Percentiles rank a stretch among this genome's conserved stretches.
Evolutionary conservation across 2,329 filamentous ascomycete genomes (phyloP).

Genomic region (Colletotrichum sp.): DNA sequence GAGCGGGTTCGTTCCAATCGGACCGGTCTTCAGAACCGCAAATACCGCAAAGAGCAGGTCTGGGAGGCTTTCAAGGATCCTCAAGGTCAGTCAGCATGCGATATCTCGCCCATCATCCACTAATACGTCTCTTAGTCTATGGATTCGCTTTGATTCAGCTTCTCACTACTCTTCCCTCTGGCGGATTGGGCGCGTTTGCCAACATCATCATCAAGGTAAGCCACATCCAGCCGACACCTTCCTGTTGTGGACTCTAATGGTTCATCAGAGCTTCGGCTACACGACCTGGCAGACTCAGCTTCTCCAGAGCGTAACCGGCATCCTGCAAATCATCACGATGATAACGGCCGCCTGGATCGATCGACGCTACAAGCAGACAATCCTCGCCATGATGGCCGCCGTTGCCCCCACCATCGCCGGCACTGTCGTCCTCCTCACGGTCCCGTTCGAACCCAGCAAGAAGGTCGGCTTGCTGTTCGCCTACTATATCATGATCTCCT

Average conservation of each 20-base stretch:
- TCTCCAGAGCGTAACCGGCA: slow-evolving; percentile 75
- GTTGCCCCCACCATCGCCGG: slow-evolving; percentile 59
- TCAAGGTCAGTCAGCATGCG: background rate
- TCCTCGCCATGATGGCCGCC: slow-evolving; percentile 68
- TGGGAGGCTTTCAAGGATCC: slow-evolving; percentile 40
- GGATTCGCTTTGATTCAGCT: slow-evolving; percentile 69
- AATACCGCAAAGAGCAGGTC: slow-evolving; percentile 38
- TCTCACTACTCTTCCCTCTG: slow-evolving; percentile 75
- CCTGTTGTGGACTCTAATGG: background rate
- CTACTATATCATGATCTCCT: slow-evolving; percentile 50
- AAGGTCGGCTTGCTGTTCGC: slow-evolving; percentile 40
- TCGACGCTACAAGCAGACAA: slow-evolving; percentile 70
- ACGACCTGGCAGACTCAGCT: slow-evolving; percentile 71
- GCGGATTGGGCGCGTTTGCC: slow-evolving; percentile 73
- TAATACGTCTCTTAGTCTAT: slow-evolving; percentile 39
- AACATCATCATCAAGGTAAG: slow-evolving; percentile 70
- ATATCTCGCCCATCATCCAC: no score
- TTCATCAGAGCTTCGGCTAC: slow-evolving; percentile 61
- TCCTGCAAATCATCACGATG: slow-evolving; percentile 74
- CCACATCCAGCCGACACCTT: background rate
- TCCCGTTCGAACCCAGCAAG: slow-evolving; percentile 32
- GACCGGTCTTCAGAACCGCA: slow-evolving; percentile 38
- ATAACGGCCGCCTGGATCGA: slow-evolving; percentile 70
- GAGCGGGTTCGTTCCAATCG: slow-evolving; percentile 40
- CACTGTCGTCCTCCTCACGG: slow-evolving; percentile 40